Percentiles rank a stretch among this genome's conserved stretches.
Conservation (phyloP, 2,329 filamentous ascomycete genomes). For the Epichloe elymi region DNA sequence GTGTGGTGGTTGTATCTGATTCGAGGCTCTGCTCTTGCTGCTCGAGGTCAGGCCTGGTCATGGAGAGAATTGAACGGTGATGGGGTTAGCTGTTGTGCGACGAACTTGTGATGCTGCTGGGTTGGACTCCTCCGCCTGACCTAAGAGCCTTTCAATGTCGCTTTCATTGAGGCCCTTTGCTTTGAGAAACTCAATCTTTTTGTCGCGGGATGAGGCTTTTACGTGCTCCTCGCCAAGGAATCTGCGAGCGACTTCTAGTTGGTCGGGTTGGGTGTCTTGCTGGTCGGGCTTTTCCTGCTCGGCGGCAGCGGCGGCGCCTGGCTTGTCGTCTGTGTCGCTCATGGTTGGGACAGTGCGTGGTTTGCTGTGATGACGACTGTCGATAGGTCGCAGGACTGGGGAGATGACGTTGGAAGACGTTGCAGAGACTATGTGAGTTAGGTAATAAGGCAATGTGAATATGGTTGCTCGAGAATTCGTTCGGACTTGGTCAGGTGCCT, state of each 20-base stretch:
- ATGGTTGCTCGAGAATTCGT: no score
- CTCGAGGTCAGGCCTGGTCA: background rate
- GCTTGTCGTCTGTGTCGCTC: constrained; percentile 20
- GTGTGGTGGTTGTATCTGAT: background rate
- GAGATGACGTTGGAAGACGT: background rate
- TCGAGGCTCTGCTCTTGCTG: background rate
- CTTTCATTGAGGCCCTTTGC: constrained; percentile 57
- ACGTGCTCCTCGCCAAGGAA: constrained; percentile 70
- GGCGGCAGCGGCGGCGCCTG: constrained; percentile 9
- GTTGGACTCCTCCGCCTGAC: constrained; percentile 10
- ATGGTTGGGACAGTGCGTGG: constrained; percentile 8
- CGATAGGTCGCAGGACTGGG: background rate
- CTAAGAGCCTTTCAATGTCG: constrained; percentile 57
- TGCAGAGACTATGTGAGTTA: no score
- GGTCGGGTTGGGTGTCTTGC: constrained; percentile 14
- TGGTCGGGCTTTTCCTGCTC: constrained; percentile 4
- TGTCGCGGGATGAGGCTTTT: constrained; percentile 51
- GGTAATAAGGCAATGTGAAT: no score
- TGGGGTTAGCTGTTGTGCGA: constrained; percentile 5
- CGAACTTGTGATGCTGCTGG: constrained; percentile 9
- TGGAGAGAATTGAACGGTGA: background rate
- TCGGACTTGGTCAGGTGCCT: background rate
- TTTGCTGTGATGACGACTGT: background rate
- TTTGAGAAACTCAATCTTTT: constrained; percentile 64
- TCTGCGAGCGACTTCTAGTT: constrained; percentile 50